These are phyloP conservation scores for Jatropha podagrica DNA, from an alignment of 441 rosid genomes.

Conservation along the genomic window DNA sequence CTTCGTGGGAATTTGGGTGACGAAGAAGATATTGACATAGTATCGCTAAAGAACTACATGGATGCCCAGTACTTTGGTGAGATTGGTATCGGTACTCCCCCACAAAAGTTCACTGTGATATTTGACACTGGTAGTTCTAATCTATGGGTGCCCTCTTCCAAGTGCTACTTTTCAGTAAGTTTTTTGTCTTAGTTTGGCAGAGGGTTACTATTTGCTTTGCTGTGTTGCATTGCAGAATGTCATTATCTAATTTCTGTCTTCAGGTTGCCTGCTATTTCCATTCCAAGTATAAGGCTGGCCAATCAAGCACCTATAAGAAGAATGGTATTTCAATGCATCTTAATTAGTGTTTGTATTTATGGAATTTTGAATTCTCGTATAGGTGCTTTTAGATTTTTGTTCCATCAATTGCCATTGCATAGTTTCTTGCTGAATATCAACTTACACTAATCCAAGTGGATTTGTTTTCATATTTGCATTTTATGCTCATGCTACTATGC, in stretches of 20 bases:
- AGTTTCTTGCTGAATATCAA: background rate
- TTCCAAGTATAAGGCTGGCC: conserved; percentile 61
- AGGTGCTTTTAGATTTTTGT: background rate
- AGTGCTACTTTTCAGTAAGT: conserved; percentile 84
- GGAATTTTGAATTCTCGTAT: background rate
- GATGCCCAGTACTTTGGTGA: conserved; percentile 91
- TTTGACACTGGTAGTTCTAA: conserved; percentile 92
- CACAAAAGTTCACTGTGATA: conserved; percentile 79
- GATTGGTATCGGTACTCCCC: conserved; percentile 75
- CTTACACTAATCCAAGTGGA: background rate
- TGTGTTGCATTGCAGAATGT: background rate
- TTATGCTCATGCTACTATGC: background rate
- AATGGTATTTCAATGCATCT: conserved; percentile 50
- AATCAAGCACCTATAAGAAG: conserved; percentile 61
- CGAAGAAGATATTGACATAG: conserved; percentile 54
- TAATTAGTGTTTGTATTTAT: background rate
- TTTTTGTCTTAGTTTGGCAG: background rate
- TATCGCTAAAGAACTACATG: conserved; percentile 66
- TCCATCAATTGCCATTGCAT: background rate
- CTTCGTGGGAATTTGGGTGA: conserved; percentile 41
- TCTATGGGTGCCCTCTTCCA: conserved; percentile 81
- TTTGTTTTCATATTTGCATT: background rate
- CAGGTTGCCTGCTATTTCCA: conserved; percentile 80
- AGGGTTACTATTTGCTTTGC: background rate
- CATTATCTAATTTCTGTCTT: conserved; percentile 14